Conservation (phyloP, 1,284 basidiomycete species). For the Abortiporus biennis region DNA sequence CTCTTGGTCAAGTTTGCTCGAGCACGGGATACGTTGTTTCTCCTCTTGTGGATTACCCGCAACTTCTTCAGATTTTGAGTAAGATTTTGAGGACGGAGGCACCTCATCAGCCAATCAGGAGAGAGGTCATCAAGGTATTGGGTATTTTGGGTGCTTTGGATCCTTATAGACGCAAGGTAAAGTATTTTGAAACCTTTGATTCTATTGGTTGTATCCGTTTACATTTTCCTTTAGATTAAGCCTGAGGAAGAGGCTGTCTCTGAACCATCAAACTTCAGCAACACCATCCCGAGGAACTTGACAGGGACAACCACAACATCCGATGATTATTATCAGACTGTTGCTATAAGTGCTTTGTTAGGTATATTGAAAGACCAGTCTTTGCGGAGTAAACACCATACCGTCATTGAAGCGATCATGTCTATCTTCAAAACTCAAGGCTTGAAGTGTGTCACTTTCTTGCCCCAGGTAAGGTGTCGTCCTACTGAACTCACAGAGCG, state of each 20-base stretch:
- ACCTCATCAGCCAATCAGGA: constrained; percentile 67
- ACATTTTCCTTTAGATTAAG: constrained; percentile 48
- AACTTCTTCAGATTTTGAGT: constrained; percentile 83
- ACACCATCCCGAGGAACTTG: constrained; percentile 32
- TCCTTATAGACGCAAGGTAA: constrained; percentile 90
- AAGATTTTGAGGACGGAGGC: constrained; percentile 86
- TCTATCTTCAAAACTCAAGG: constrained; percentile 99
- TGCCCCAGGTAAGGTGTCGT: constrained; percentile 70
- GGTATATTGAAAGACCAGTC: constrained; percentile 88
- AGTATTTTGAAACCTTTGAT: constrained; percentile 8
- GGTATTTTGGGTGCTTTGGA: constrained; percentile 98
- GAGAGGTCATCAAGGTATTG: constrained; percentile 91
- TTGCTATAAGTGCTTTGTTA: constrained; percentile 88
- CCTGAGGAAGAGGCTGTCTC: constrained; percentile 72
- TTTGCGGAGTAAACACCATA: constrained; percentile 81
- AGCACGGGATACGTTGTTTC: constrained; percentile 94
- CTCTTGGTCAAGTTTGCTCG: constrained; percentile 92
- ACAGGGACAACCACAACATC: constrained; percentile 44
- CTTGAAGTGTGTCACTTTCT: constrained; percentile 91
- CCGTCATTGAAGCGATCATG: constrained; percentile 98
- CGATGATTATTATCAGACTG: constrained; percentile 98
- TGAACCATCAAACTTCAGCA: constrained; percentile 61
- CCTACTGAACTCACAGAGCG: background rate
- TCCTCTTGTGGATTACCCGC: constrained; percentile 89
- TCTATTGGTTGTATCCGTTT: background rate